Evolutionary conservation across 1,139 yeast species (phyloP), one percentile per base, ranked within the genome.

Genomic region (Komagataea norvegica): DNA sequence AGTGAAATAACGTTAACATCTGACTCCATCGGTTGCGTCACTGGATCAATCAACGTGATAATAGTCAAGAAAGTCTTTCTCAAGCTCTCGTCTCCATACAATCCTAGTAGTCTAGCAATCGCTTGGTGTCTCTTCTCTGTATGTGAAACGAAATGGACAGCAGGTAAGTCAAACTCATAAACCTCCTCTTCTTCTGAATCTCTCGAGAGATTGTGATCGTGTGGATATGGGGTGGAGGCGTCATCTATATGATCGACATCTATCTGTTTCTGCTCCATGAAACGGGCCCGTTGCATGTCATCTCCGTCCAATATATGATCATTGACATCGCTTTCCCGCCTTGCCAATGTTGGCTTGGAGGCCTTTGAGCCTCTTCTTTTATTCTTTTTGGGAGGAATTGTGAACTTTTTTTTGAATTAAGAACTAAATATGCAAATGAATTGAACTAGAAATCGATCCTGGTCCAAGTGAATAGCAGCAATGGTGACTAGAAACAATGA

Each of bases 21-120:
- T n/a, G 69, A 68, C 25, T 80, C 84, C 29, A 72, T 71, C 0
- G 89, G 88, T 46, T 79, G 87, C 1, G 86, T 77, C 48, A 69
- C 64, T 4, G 86, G 85, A 53, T 80, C 87, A 38, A 79, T 72
- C 28, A 81, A 55, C 2, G 75, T 64, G 4, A 73, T 61, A 3
- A 68, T 52, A 1, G 54, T 43, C 1, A 49, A 34, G 37, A 61
- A 62, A 6, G 54, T 13, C 14, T 42, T 32, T 5, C 35, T 20
- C 1, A 37, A 21, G 2, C 24, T 23, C n/a, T 38, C 37, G 25
- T 39, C 43, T 7, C 40, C 37, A 8, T 37, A 36, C 8, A 56
- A 37, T 0, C 45, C 40, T 16, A 60, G 28, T 3, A 57, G 40
- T 16, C 45, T 49, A 8, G 48, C 38, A 2, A 61, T 34, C 8